A percentile compares a stretch with the other conserved stretches of the same genome.
phyloP scores from a whole-genome alignment of 1,284 basidiomycete genomes.

The Ceratobasidium theobromae region DNA sequence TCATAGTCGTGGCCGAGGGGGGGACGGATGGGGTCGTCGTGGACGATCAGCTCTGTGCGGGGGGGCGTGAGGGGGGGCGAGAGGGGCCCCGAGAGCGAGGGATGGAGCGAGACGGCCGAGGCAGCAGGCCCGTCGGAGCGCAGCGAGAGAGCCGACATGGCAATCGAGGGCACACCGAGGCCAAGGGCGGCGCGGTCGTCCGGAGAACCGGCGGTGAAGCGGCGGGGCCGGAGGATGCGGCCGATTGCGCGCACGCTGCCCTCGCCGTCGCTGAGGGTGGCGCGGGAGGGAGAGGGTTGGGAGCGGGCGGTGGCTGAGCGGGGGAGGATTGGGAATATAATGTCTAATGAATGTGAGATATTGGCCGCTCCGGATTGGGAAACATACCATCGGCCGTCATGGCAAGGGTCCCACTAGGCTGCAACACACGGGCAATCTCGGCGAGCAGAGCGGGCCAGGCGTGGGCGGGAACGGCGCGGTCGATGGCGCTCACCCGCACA shows the following conservation, averaged over 20 bases:
- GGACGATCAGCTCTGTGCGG: neutral
- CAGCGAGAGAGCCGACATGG: conserved; percentile 16
- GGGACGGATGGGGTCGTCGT: neutral
- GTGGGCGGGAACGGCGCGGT: conserved; percentile 21
- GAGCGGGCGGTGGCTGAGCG: conserved; percentile 16
- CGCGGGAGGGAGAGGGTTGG: too few species aligned
- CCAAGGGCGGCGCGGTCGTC: too few species aligned
- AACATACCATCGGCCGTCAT: conserved; percentile 30
- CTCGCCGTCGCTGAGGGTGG: conserved; percentile 22
- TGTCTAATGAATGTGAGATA: conserved; percentile 17
- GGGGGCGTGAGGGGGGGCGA: conserved; percentile 21
- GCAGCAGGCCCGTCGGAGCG: too few species aligned
- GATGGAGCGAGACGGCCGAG: conserved; percentile 14
- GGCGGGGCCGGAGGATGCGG: neutral
- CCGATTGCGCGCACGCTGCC: conserved; percentile 10
- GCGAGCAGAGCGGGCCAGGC: conserved; percentile 5
- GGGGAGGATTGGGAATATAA: conserved; percentile 30
- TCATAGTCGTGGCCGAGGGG: conserved; percentile 28
- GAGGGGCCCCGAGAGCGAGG: conserved; percentile 10
- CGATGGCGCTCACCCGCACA: conserved; percentile 31
- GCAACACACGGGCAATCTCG: conserved; percentile 30
- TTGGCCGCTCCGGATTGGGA: neutral
- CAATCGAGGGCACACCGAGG: conserved; percentile 26
- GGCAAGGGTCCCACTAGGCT: conserved; percentile 28
- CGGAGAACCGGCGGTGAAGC: too few species aligned